phyloP scores from a whole-genome alignment of 306 rosid genomes.

The Corylus heterophylla region DNA sequence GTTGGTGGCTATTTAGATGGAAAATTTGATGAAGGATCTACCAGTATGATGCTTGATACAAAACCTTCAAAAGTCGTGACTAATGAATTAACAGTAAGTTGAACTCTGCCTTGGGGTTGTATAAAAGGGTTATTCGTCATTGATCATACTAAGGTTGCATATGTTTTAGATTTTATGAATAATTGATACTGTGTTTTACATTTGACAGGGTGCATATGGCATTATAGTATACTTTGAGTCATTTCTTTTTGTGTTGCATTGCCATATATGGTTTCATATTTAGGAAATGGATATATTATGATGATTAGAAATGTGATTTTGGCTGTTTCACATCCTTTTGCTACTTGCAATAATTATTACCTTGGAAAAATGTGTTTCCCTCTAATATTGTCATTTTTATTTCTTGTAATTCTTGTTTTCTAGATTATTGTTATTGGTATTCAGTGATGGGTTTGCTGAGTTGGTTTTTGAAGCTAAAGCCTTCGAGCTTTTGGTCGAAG shows the following conservation, averaged over 20 bases:
- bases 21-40: slow-evolving; percentile 82
- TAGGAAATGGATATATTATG: neutral
- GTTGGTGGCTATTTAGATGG: slow-evolving; percentile 79
- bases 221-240: neutral
- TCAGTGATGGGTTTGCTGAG: too few species aligned
- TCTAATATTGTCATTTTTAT: neutral
- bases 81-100: slow-evolving; percentile 81
- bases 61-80: slow-evolving; percentile 94
- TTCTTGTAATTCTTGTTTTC: neutral
- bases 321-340: neutral
- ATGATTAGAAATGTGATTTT: neutral
- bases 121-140: neutral
- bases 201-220: slow-evolving; percentile 16
- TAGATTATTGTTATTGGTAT: too few species aligned
- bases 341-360: neutral
- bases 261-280: neutral
- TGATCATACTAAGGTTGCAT: neutral
- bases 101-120: slow-evolving; percentile 22
- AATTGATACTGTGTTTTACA: slow-evolving; percentile 15
- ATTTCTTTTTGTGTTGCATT: neutral
- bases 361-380: neutral
- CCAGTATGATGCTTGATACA: slow-evolving; percentile 76
- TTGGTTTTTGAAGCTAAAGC: too few species aligned
- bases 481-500: too few species aligned
- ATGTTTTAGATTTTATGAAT: slow-evolving; percentile 15